Evolutionary conservation across 208 protist genomes (phyloP).

Genomic region (Strigomonas galati): DNA sequence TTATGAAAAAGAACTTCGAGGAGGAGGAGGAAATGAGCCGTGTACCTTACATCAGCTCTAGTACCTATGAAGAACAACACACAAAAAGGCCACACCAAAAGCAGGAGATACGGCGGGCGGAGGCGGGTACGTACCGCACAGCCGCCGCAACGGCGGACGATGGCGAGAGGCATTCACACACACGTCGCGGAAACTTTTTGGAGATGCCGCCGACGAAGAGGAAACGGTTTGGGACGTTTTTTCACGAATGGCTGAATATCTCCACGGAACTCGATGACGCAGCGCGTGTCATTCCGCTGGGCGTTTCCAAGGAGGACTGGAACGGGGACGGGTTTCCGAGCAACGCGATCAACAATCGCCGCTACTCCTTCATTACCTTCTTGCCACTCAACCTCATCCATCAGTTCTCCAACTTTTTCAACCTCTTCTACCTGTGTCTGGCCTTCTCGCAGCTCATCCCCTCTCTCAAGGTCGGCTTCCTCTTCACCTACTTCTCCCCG

Average conservation of each 20-base stretch:
- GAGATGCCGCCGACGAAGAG: constrained; percentile 20
- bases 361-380: constrained; percentile 78
- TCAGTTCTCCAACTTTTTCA: constrained; percentile 83
- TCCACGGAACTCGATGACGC: constrained; percentile 24
- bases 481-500: constrained; percentile 96
- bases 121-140: neutral
- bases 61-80: neutral
- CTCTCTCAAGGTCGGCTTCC: constrained; percentile 84
- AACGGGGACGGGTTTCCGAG: constrained; percentile 35
- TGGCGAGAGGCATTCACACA: neutral
- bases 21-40: constrained; percentile 5
- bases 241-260: constrained; percentile 31
- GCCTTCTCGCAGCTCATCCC: constrained; percentile 81
- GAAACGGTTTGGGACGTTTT: neutral
- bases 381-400: constrained; percentile 70
- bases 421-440: constrained; percentile 85
- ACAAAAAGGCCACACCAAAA: neutral
- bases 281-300: constrained; percentile 47
- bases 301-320: constrained; percentile 40
- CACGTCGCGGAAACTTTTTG: constrained; percentile 7
- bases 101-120: neutral
- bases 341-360: constrained; percentile 84
- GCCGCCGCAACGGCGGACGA: neutral
- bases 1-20: constrained; percentile 11
- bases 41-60: constrained; percentile 10